A percentile compares a stretch with the other conserved stretches of the same genome.
Evolutionary conservation across 1,139 yeast genomes (phyloP).

Genomic region (Blastobotrys arbuscula): DNA sequence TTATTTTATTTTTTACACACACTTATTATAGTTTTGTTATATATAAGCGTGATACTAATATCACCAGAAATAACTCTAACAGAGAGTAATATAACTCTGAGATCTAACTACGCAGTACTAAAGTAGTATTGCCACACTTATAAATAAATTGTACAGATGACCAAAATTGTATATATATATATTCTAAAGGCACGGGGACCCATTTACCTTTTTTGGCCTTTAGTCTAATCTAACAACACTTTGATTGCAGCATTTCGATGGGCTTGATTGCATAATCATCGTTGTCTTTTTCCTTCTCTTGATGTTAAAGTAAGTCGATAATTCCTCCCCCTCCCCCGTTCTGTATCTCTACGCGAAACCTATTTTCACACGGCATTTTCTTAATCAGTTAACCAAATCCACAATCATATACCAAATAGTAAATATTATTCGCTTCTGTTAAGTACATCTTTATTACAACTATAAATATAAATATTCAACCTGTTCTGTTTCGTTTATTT

Average conservation of each 20-base stretch:
- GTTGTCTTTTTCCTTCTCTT: no score
- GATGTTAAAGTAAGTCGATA: no score
- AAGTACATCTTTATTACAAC: background rate
- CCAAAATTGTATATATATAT: background rate
- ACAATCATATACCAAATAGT: background rate
- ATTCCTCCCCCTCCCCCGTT: no score
- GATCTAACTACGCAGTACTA: no score
- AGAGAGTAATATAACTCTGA: background rate
- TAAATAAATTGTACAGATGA: background rate
- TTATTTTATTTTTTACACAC: no score
- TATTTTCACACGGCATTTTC: constrained; percentile 1
- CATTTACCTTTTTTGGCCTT: constrained; percentile 2
- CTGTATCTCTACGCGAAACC: no score
- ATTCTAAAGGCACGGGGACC: background rate
- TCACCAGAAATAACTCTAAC: background rate
- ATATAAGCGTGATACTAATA: no score
- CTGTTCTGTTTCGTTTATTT: background rate
- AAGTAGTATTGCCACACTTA: background rate
- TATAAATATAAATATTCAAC: background rate
- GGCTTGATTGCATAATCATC: background rate
- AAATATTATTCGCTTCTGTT: background rate
- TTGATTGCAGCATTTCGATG: background rate
- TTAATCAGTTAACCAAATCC: constrained; percentile 6
- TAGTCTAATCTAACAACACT: background rate
- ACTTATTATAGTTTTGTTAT: no score